Conservation (phyloP, 805 yeast species). For the Sugiyamaella americana region DNA sequence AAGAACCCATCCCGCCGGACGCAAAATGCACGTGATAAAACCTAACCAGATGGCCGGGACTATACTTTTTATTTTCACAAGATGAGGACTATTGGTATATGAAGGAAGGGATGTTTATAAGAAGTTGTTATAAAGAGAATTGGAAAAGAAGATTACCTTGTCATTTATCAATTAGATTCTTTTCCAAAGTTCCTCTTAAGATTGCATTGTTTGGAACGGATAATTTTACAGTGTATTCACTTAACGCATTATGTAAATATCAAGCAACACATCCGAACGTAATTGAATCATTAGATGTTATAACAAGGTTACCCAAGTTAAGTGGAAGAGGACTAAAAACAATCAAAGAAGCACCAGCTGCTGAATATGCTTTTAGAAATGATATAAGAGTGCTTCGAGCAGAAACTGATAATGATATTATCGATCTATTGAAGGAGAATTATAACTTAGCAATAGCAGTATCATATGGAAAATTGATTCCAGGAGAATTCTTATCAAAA, state of each 20-base stretch:
- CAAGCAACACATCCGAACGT: conserved; percentile 17
- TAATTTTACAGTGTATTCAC: conserved; percentile 53
- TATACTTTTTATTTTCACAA: no score
- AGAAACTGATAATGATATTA: conserved; percentile 18
- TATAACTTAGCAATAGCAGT: conserved; percentile 81
- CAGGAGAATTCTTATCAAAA: conserved; percentile 45
- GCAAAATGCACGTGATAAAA: no score
- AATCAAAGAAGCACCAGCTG: conserved; percentile 45
- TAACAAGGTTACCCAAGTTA: conserved; percentile 57
- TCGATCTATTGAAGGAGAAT: conserved; percentile 19
- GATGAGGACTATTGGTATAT: no score
- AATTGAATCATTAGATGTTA: conserved; percentile 45
- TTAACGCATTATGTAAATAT: conserved; percentile 35
- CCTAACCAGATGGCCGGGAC: no score
- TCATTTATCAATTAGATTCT: no score
- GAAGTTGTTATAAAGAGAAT: no score
- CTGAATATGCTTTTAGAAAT: conserved; percentile 14
- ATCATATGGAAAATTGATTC: conserved; percentile 81
- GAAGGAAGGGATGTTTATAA: no score
- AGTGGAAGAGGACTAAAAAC: conserved; percentile 52
- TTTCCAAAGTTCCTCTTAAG: conserved; percentile 14
- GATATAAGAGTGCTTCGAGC: conserved; percentile 19
- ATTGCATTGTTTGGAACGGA: conserved; percentile 80
- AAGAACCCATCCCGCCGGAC: no score
- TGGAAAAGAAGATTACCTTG: no score